These are phyloP conservation scores for Albophoma yamanashiensis DNA, from an alignment of 2,329 filamentous ascomycete species.

Conservation along the genomic window DNA sequence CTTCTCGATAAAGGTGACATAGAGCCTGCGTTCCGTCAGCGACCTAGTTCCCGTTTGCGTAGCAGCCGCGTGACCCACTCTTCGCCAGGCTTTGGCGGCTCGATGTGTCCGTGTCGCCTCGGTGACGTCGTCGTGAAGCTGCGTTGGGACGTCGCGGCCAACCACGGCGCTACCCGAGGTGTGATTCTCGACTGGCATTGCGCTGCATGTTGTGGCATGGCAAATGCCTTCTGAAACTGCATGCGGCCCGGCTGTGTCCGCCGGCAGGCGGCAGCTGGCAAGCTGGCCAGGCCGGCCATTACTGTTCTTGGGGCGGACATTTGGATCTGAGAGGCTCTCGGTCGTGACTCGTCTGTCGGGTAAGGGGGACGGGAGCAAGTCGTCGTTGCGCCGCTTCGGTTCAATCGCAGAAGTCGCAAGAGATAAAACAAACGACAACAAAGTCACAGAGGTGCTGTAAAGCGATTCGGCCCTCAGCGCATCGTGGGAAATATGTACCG, in stretches of 20 bases:
- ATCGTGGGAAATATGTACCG: neutral
- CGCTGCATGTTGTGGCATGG: constrained; percentile 6
- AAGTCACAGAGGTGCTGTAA: neutral
- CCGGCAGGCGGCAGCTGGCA: constrained; percentile 18
- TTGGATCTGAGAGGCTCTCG: neutral
- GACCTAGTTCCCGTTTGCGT: neutral
- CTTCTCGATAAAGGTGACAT: constrained; percentile 90
- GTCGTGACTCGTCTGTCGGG: neutral
- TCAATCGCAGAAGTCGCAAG: neutral
- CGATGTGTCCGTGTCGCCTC: constrained; percentile 65
- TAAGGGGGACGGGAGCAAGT: neutral
- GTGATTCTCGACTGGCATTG: constrained; percentile 9
- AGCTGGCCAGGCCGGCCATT: constrained; percentile 19
- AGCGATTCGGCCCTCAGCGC: constrained; percentile 1
- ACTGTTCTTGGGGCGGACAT: constrained; percentile 23
- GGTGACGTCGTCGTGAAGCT: constrained; percentile 55
- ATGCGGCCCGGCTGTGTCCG: constrained; percentile 14
- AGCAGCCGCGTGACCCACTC: constrained; percentile 52
- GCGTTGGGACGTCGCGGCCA: constrained; percentile 20
- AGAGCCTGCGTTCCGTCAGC: constrained; percentile 45
- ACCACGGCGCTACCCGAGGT: constrained; percentile 5
- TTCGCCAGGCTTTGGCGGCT: constrained; percentile 78
- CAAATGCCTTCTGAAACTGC: constrained; percentile 6
- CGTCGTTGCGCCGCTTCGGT: neutral
- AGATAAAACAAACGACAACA: neutral